These are phyloP conservation scores for Chaetomium tenue DNA, from an alignment of 495 filamentous ascomycete species.

Conservation along the genomic window DNA sequence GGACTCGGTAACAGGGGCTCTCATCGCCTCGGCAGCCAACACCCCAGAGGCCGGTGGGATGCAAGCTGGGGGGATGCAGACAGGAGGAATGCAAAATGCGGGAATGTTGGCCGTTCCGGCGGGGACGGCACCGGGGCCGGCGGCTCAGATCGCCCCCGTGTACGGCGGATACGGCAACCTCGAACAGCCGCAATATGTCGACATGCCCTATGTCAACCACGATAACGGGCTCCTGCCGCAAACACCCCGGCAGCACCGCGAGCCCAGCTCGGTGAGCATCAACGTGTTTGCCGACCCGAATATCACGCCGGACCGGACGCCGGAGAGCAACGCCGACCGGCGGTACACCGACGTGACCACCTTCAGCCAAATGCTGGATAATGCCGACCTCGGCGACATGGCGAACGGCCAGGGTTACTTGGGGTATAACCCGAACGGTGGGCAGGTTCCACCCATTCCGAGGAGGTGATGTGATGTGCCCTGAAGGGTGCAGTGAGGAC, in stretches of 20 bases:
- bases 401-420: constrained; percentile 45
- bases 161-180: constrained; percentile 25
- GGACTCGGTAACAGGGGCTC: constrained; percentile 3
- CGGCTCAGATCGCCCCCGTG: constrained; percentile 24
- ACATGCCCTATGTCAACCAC: constrained; percentile 19
- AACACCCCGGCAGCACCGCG: constrained; percentile 41
- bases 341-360: constrained; percentile 50
- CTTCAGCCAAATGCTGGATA: constrained; percentile 64
- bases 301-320: constrained; percentile 33
- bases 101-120: not conserved
- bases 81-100: too few species aligned
- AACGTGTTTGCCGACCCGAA: constrained; percentile 66
- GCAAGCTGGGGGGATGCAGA: not conserved
- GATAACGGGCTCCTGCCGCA: constrained; percentile 20
- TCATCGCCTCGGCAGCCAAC: constrained; percentile 13
- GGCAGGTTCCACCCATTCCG: constrained; percentile 2
- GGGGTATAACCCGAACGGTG: constrained; percentile 17
- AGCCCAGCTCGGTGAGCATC: constrained; percentile 64
- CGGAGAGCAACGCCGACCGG: constrained; percentile 5
- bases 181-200: constrained; percentile 17
- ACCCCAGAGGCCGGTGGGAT: constrained; percentile 2
- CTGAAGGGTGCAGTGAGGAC: not conserved
- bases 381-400: constrained; percentile 49
- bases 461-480: not conserved
- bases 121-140: not conserved